Conservation (phyloP, 2,329 filamentous ascomycete species). For the Geosmithia putterillii region DNA sequence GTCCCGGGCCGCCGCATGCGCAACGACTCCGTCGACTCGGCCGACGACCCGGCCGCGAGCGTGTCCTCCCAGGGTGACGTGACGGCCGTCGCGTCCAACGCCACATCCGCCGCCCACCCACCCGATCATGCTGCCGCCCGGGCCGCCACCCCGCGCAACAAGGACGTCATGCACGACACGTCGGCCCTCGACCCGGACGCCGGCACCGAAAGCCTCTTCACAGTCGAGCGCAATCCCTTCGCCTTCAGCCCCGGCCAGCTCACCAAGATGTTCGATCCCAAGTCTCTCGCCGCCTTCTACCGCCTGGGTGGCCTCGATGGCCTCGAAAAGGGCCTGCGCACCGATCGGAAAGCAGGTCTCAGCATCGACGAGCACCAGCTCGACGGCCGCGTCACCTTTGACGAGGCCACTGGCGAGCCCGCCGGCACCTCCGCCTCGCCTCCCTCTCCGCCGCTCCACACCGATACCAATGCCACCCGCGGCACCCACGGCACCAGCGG, state of each 20-base stretch:
- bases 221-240: constrained; percentile 69
- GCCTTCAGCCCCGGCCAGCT: constrained; percentile 76
- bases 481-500: too few species aligned
- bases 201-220: constrained; percentile 64
- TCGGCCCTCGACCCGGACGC: constrained; percentile 64
- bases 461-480: too few species aligned
- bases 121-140: too few species aligned
- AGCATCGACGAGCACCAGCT: constrained; percentile 62
- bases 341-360: constrained; percentile 59
- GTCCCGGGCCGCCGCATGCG: constrained; percentile 51
- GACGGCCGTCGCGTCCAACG: constrained; percentile 35
- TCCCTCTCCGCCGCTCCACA: too few species aligned
- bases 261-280: constrained; percentile 80
- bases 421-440: constrained; percentile 10
- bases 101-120: too few species aligned
- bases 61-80: constrained; percentile 51
- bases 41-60: constrained; percentile 47
- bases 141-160: constrained; percentile 23
- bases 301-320: constrained; percentile 67
- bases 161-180: constrained; percentile 49
- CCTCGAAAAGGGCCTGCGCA: constrained; percentile 66
- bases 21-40: constrained; percentile 59
- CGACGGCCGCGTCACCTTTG: constrained; percentile 56
- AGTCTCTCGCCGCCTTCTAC: constrained; percentile 72
- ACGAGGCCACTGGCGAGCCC: constrained; percentile 45